Evolutionary conservation across 1,139 yeast genomes (phyloP).

Genomic region (Suhomyces panamericanus): DNA sequence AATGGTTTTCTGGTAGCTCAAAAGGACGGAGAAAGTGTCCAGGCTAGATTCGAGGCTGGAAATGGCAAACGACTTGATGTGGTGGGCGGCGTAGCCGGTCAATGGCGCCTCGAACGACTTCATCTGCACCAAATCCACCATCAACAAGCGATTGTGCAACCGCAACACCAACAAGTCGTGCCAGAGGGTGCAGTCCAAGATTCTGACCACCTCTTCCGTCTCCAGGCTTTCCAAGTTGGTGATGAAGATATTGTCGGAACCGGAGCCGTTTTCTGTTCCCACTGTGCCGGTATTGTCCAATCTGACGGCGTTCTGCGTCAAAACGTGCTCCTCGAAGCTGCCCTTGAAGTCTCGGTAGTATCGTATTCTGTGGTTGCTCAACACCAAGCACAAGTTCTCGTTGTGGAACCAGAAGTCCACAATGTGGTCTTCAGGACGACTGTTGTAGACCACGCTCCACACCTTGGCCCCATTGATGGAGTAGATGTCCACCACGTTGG

Average conservation of each 20-base stretch:
- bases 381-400: slow-evolving; percentile 64
- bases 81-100: slow-evolving; percentile 17
- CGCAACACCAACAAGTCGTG: slow-evolving; percentile 34
- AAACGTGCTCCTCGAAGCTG: slow-evolving; percentile 53
- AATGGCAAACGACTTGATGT: slow-evolving; percentile 19
- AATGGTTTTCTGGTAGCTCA: slow-evolving; percentile 34
- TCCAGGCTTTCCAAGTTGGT: slow-evolving; percentile 38
- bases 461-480: slow-evolving; percentile 53
- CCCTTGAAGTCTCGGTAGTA: slow-evolving; percentile 70
- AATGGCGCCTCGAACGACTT: slow-evolving; percentile 32
- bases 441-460: slow-evolving; percentile 51
- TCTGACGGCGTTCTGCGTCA: slow-evolving; percentile 33
- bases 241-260: slow-evolving; percentile 18
- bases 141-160: slow-evolving; percentile 28
- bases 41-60: slow-evolving; percentile 4
- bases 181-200: slow-evolving; percentile 27
- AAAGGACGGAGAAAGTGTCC: slow-evolving; percentile 22
- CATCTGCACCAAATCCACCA: slow-evolving; percentile 29
- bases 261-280: not conserved
- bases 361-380: slow-evolving; percentile 58
- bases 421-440: slow-evolving; percentile 53
- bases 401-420: slow-evolving; percentile 56
- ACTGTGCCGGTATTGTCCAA: slow-evolving; percentile 32
- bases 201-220: slow-evolving; percentile 32
- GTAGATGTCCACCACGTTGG: slow-evolving; percentile 49